These are phyloP conservation scores for Leccinum longicurvipes DNA, from an alignment of 768 basidiomycete genomes.

Conservation along the genomic window DNA sequence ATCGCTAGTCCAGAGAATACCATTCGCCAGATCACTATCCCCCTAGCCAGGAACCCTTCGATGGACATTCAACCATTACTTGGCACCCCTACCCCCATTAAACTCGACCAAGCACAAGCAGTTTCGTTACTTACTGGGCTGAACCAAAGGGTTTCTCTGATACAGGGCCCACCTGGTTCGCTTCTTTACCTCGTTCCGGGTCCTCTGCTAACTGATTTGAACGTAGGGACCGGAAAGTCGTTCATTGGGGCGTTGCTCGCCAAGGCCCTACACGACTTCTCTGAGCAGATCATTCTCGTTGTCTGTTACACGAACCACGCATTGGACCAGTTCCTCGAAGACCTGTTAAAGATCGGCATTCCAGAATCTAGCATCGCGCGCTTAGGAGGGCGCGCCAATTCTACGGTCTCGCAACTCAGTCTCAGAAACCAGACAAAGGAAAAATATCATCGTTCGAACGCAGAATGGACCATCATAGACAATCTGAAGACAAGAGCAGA, in stretches of 20 bases:
- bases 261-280: slow-evolving; percentile 51
- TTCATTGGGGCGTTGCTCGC: slow-evolving; percentile 66
- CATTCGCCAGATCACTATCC: slow-evolving; percentile 24
- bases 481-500: slow-evolving; percentile 25
- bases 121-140: slow-evolving; percentile 48
- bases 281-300: slow-evolving; percentile 51
- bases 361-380: slow-evolving; percentile 47
- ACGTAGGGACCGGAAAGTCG: slow-evolving; percentile 66
- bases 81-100: slow-evolving; percentile 36
- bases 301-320: slow-evolving; percentile 75
- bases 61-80: slow-evolving; percentile 43
- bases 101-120: slow-evolving; percentile 50
- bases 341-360: slow-evolving; percentile 59
- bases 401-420: slow-evolving; percentile 42
- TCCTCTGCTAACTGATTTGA: background rate
- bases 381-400: slow-evolving; percentile 52
- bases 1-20: slow-evolving; percentile 9
- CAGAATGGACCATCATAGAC: slow-evolving; percentile 44
- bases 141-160: slow-evolving; percentile 53
- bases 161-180: slow-evolving; percentile 72
- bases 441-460: slow-evolving; percentile 22
- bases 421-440: slow-evolving; percentile 38
- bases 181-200: background rate
- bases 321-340: slow-evolving; percentile 63
- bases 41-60: slow-evolving; percentile 30